Evolutionary conservation across 2,329 filamentous ascomycete species (phyloP).

Genomic region (Cladophialophora yegresii): DNA sequence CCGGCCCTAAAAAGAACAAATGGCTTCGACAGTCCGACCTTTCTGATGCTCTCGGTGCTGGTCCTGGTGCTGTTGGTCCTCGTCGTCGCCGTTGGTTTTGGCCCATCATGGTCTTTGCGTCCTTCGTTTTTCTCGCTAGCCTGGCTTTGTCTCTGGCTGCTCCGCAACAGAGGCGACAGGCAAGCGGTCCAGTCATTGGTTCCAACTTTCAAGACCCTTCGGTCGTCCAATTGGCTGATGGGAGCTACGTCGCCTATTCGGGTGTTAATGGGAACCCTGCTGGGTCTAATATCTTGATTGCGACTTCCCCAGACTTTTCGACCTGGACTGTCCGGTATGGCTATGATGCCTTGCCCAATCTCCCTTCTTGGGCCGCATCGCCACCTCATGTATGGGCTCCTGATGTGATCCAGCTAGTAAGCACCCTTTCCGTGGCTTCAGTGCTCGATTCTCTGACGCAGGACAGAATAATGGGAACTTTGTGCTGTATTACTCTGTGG

Average conservation of each 20-base stretch:
- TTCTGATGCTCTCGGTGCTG: not conserved
- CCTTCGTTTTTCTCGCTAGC: slow-evolving; percentile 24
- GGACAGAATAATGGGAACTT: slow-evolving; percentile 42
- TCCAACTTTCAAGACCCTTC: slow-evolving; percentile 59
- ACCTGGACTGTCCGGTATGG: slow-evolving; percentile 53
- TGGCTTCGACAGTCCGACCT: slow-evolving; percentile 13
- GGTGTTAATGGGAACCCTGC: slow-evolving; percentile 37
- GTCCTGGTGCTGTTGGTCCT: slow-evolving; percentile 3
- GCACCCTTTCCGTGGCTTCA: slow-evolving; percentile 12
- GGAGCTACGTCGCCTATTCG: slow-evolving; percentile 58
- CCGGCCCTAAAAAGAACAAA: slow-evolving; percentile 20
- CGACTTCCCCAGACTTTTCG: slow-evolving; percentile 51
- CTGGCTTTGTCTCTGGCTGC: slow-evolving; percentile 19
- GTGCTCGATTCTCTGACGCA: slow-evolving; percentile 55
- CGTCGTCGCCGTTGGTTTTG: slow-evolving; percentile 14
- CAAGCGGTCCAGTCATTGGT: slow-evolving; percentile 30
- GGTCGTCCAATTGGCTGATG: slow-evolving; percentile 51
- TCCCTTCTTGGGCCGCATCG: slow-evolving; percentile 53
- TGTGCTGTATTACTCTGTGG: slow-evolving; percentile 60
- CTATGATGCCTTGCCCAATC: slow-evolving; percentile 55
- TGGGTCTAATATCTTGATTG: slow-evolving; percentile 57
- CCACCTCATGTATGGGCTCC: slow-evolving; percentile 59
- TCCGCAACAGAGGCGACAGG: slow-evolving; percentile 22
- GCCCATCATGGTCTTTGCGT: slow-evolving; percentile 20
- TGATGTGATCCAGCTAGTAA: slow-evolving; percentile 55